Evolutionary conservation across 2,329 filamentous ascomycete species (phyloP).

Genomic region (Lasiodiplodia theobromae): DNA sequence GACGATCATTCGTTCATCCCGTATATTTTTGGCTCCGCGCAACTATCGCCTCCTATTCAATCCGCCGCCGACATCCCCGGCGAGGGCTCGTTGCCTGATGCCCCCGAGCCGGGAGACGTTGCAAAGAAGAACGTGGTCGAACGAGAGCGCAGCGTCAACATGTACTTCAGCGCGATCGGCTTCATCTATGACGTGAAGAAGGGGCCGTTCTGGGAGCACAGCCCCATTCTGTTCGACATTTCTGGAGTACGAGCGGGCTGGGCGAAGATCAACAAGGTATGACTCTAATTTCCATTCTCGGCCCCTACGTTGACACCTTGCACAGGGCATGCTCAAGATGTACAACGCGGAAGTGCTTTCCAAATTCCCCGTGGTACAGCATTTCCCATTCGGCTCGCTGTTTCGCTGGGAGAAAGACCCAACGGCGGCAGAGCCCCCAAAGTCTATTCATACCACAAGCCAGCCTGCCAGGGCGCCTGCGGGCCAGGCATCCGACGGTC

Average conservation of each 20-base stretch:
- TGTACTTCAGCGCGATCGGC: conserved; percentile 95
- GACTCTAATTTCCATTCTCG: conserved; percentile 15
- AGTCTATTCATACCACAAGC: conserved; percentile 45
- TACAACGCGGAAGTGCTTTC: conserved; percentile 95
- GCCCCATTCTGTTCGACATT: conserved; percentile 91
- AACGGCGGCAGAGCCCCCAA: conserved; percentile 41
- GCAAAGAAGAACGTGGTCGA: conserved; percentile 51
- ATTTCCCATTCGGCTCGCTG: conserved; percentile 68
- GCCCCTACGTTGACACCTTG: conserved; percentile 8
- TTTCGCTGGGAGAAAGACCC: conserved; percentile 58
- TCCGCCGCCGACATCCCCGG: conserved; percentile 66
- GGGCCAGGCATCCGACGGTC: conserved; percentile 35
- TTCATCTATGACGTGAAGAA: conserved; percentile 98
- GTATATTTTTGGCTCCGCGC: conserved; percentile 94
- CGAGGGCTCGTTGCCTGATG: conserved; percentile 74
- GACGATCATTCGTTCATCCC: conserved; percentile 95
- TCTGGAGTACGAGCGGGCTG: conserved; percentile 88
- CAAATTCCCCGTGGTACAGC: conserved; percentile 98
- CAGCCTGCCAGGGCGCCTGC: conserved; percentile 43
- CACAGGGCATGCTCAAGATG: conserved; percentile 97
- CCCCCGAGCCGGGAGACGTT: conserved; percentile 76
- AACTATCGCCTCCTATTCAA: conserved; percentile 77
- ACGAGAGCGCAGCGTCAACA: conserved; percentile 52
- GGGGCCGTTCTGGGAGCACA: conserved; percentile 94
- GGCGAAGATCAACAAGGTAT: conserved; percentile 87